These are phyloP conservation scores for Penicillium taxi DNA, from an alignment of 495 filamentous ascomycete species.

Conservation along the genomic window DNA sequence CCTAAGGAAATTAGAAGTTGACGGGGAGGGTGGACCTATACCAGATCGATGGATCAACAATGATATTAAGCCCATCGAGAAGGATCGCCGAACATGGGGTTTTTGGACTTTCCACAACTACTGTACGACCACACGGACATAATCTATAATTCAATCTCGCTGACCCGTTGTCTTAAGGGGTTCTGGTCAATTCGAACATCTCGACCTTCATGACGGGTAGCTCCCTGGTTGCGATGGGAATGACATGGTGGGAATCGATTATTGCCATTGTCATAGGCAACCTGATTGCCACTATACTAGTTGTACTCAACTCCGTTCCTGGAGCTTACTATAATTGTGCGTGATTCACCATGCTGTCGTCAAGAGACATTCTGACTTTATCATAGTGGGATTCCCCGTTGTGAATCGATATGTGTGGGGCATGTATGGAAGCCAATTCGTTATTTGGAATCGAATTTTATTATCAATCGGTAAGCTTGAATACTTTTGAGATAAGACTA, in stretches of 20 bases:
- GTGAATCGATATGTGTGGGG: constrained; percentile 22
- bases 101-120: constrained; percentile 23
- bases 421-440: constrained; percentile 19
- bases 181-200: constrained; percentile 18
- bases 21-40: constrained; percentile 9
- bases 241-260: constrained; percentile 24
- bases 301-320: constrained; percentile 16
- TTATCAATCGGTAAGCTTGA: constrained; percentile 17
- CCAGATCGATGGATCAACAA: constrained; percentile 21
- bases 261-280: constrained; percentile 14
- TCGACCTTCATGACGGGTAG: constrained; percentile 20
- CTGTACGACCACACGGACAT: constrained; percentile 6
- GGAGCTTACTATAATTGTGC: constrained; percentile 17
- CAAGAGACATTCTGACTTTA: not conserved
- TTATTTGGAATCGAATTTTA: constrained; percentile 24
- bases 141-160: not conserved
- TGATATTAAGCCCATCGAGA: constrained; percentile 23
- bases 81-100: constrained; percentile 15
- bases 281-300: constrained; percentile 8
- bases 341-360: not conserved
- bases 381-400: constrained; percentile 16
- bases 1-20: constrained; percentile 9
- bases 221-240: constrained; percentile 19
- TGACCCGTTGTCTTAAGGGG: constrained; percentile 5
- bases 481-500: not conserved